A percentile compares a stretch with the other conserved stretches of the same genome.
These are phyloP conservation scores for Gaillardinia entomophila DNA, from an alignment of 805 yeast species.

Conservation along the genomic window DNA sequence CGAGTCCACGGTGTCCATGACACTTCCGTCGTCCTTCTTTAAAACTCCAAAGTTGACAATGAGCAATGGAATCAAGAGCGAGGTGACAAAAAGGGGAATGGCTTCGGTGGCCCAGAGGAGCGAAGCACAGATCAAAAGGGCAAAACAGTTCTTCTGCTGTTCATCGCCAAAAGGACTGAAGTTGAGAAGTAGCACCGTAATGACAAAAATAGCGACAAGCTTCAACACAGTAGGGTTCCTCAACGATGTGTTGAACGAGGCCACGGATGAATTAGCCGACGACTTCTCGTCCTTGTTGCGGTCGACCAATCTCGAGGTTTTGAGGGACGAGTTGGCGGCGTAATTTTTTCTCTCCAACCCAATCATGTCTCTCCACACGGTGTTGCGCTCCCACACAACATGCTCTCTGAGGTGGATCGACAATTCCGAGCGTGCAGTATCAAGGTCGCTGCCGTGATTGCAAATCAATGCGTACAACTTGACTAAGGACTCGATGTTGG, in stretches of 20 bases:
- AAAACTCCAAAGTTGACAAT: constrained; percentile 69
- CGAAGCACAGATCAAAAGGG: constrained; percentile 75
- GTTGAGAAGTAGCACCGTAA: constrained; percentile 38
- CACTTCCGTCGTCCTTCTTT: constrained; percentile 46
- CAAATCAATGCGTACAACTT: constrained; percentile 33
- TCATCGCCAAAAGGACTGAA: constrained; percentile 28
- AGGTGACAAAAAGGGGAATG: constrained; percentile 85
- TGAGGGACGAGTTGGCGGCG: constrained; percentile 44
- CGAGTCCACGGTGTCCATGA: constrained; percentile 37
- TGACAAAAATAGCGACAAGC: constrained; percentile 38
- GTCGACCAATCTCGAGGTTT: constrained; percentile 12
- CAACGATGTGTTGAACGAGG: constrained; percentile 19
- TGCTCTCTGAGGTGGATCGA: constrained; percentile 52
- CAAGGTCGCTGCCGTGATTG: constrained; percentile 34
- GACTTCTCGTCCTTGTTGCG: constrained; percentile 9
- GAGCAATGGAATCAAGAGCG: constrained; percentile 75
- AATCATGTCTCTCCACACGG: constrained; percentile 54
- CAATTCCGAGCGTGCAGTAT: constrained; percentile 46
- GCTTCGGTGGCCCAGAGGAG: constrained; percentile 95
- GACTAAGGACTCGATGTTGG: constrained; percentile 25
- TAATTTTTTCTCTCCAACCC: constrained; percentile 75
- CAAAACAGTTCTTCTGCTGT: constrained; percentile 51
- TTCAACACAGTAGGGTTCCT: constrained; percentile 35
- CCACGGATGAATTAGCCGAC: background rate
- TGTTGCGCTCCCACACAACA: constrained; percentile 51